phyloP scores from a whole-genome alignment of 495 filamentous ascomycete species.

The Talaromyces ruber region DNA sequence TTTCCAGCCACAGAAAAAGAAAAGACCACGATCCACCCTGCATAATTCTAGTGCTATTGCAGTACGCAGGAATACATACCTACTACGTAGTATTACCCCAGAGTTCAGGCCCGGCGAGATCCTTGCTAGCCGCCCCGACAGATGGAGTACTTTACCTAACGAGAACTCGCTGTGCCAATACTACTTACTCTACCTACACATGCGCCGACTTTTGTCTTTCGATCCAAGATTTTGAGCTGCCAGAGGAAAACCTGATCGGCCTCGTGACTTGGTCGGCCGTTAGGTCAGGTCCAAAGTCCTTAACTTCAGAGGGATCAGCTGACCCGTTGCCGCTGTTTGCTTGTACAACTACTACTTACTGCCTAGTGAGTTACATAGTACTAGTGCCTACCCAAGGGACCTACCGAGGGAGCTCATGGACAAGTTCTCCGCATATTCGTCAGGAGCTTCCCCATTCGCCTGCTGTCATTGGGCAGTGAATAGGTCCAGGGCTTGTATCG shows the following conservation, averaged over 20 bases:
- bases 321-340: background rate
- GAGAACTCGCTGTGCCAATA: background rate
- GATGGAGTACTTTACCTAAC: background rate
- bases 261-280: background rate
- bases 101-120: background rate
- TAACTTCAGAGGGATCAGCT: background rate
- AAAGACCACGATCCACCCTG: background rate
- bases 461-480: too few species aligned
- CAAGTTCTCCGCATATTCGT: background rate
- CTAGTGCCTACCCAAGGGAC: too few species aligned
- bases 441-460: background rate
- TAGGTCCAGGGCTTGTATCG: background rate
- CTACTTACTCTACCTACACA: background rate
- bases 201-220: background rate
- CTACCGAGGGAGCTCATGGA: background rate
- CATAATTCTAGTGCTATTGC: background rate
- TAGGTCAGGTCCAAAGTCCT: too few species aligned
- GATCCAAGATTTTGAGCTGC: background rate
- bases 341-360: too few species aligned
- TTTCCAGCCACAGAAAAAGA: background rate
- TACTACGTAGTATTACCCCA: background rate
- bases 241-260: background rate
- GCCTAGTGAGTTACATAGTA: too few species aligned
- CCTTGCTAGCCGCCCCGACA: background rate
- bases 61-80: background rate